A percentile compares a stretch with the other conserved stretches of the same genome.
Conservation (phyloP, 495 filamentous ascomycete species). For the Parathielavia appendiculata region DNA sequence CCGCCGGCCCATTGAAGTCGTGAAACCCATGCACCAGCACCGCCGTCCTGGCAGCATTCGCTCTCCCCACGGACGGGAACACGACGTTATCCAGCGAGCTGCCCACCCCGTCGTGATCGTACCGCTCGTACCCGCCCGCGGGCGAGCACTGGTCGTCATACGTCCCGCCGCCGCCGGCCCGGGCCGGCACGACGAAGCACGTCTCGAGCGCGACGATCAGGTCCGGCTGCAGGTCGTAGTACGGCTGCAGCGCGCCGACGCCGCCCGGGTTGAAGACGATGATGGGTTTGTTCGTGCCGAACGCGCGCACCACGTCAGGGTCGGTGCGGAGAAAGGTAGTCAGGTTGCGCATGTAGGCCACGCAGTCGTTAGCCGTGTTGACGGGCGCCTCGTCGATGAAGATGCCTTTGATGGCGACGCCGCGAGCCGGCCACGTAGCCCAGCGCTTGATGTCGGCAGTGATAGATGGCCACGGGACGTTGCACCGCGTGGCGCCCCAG, state of each 20-base stretch:
- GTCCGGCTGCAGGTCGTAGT: constrained; percentile 11
- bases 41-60: neutral
- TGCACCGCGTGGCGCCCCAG: constrained; percentile 16
- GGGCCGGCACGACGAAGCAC: constrained; percentile 10
- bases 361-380: constrained; percentile 15
- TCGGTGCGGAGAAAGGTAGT: constrained; percentile 7
- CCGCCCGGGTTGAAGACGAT: constrained; percentile 19
- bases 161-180: neutral
- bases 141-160: constrained; percentile 11
- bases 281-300: constrained; percentile 1
- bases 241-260: constrained; percentile 12
- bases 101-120: constrained; percentile 12
- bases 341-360: constrained; percentile 16
- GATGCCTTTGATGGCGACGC: constrained; percentile 25
- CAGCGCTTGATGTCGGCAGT: constrained; percentile 40
- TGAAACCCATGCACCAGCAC: constrained; percentile 20
- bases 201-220: constrained; percentile 17
- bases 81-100: constrained; percentile 14
- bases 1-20: constrained; percentile 10
- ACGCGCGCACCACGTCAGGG: neutral
- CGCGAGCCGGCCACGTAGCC: constrained; percentile 36
- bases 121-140: constrained; percentile 5
- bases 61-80: neutral
- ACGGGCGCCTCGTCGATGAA: constrained; percentile 26
- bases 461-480: constrained; percentile 28